Evolutionary conservation across 2,329 filamentous ascomycete genomes (phyloP).

Genomic region (Bipolaris cookei): DNA sequence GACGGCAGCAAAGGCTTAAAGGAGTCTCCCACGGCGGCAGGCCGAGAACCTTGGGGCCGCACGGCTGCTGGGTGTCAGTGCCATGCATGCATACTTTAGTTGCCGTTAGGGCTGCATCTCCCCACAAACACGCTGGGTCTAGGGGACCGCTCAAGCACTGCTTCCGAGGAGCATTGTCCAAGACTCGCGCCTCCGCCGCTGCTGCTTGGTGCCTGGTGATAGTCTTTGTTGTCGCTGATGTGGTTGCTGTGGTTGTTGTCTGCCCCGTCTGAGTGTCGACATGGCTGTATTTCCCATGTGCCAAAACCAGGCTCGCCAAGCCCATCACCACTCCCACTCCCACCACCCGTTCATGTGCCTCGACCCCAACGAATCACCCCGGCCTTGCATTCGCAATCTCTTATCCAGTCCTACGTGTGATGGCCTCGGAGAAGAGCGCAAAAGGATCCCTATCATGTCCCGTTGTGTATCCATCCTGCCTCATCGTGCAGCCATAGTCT

Average conservation of each 20-base stretch:
- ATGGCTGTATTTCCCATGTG: background rate
- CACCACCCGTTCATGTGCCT: background rate
- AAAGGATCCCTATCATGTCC: background rate
- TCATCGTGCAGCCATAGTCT: slow-evolving; percentile 28
- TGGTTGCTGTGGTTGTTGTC: background rate
- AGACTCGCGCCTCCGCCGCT: background rate
- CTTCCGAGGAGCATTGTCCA: background rate
- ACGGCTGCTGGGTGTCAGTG: slow-evolving; percentile 18
- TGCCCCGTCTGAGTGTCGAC: background rate
- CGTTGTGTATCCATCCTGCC: slow-evolving; percentile 37
- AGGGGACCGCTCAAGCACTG: background rate
- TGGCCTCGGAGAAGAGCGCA: slow-evolving; percentile 2
- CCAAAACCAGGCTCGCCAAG: background rate
- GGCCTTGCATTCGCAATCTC: too few species aligned
- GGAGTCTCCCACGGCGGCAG: slow-evolving; percentile 22
- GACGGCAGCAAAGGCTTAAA: slow-evolving; percentile 24
- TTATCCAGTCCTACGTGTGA: background rate
- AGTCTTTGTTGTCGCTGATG: background rate
- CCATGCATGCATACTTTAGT: slow-evolving; percentile 32
- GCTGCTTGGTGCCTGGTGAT: background rate
- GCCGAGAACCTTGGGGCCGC: slow-evolving; percentile 27
- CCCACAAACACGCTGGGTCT: slow-evolving; percentile 20
- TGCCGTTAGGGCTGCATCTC: slow-evolving; percentile 33
- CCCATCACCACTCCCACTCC: background rate
- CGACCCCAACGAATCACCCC: background rate